Evolutionary conservation across 2,329 filamentous ascomycete species (phyloP).

Genomic region (Penicillium sp.): DNA sequence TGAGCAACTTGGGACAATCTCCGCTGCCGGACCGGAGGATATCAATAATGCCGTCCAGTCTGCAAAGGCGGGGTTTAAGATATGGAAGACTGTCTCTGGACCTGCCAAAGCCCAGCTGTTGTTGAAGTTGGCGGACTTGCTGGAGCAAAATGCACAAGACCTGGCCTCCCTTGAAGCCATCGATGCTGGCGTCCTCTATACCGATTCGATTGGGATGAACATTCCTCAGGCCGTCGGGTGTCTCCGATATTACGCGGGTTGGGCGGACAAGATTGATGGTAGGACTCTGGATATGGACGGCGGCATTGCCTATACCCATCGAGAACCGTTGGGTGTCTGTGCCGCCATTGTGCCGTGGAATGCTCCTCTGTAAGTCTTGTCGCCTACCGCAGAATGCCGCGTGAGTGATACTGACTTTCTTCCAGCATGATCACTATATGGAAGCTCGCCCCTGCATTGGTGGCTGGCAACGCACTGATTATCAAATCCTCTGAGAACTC

Average conservation of each 20-base stretch:
- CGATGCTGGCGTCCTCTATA: conserved; percentile 27
- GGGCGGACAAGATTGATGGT: conserved; percentile 32
- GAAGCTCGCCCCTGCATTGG: conserved; percentile 65
- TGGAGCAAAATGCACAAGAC: conserved; percentile 30
- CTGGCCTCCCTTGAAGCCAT: conserved; percentile 28
- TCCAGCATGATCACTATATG: conserved; percentile 32
- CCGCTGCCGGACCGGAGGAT: conserved; percentile 27
- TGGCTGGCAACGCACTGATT: conserved; percentile 69
- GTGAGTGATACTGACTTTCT: background rate
- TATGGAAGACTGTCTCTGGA: conserved; percentile 26
- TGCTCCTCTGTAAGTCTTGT: conserved; percentile 26
- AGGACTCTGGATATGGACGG: conserved; percentile 26
- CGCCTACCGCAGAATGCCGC: background rate
- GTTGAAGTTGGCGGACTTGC: conserved; percentile 28
- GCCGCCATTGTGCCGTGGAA: conserved; percentile 35
- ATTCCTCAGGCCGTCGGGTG: conserved; percentile 24
- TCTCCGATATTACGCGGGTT: conserved; percentile 32
- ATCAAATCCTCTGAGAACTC: conserved; percentile 66
- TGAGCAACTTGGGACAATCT: conserved; percentile 21
- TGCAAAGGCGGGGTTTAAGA: conserved; percentile 19
- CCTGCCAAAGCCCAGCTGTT: conserved; percentile 21
- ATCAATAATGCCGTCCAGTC: conserved; percentile 26
- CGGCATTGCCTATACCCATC: conserved; percentile 26
- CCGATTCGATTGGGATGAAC: conserved; percentile 25
- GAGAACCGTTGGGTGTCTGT: conserved; percentile 31